Percentiles rank a stretch among this genome's conserved stretches.
phyloP scores from a whole-genome alignment of 768 basidiomycete species.

The Boletus bicolor region DNA sequence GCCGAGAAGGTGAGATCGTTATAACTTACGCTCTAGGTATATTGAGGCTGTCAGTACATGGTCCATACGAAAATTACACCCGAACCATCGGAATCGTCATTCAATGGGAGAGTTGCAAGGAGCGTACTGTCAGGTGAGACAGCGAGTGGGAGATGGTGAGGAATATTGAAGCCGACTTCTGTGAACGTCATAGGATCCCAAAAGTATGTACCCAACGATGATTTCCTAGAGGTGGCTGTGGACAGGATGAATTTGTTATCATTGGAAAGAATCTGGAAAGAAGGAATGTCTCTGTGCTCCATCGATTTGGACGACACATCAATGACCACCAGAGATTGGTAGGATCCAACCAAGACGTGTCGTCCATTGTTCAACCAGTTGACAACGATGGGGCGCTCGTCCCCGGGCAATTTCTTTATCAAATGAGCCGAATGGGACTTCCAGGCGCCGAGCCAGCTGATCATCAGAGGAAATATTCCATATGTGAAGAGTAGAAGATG shows the following conservation, averaged over 20 bases:
- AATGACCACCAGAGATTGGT: background rate
- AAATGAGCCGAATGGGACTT: slow-evolving; percentile 1
- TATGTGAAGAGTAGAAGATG: background rate
- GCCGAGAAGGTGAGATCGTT: background rate
- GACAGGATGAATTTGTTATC: background rate
- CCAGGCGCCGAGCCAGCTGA: background rate
- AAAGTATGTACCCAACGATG: background rate
- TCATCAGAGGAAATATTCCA: background rate
- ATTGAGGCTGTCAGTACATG: background rate
- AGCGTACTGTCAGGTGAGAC: background rate
- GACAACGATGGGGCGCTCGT: background rate
- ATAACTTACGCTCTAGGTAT: background rate
- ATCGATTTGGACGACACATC: background rate
- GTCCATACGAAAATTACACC: background rate
- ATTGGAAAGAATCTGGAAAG: background rate
- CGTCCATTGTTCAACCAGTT: background rate
- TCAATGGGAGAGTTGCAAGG: background rate
- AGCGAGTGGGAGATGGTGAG: background rate
- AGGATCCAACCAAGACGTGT: slow-evolving; percentile 1
- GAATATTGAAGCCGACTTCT: background rate
- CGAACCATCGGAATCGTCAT: background rate
- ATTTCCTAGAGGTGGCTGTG: background rate
- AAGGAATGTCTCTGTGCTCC: background rate
- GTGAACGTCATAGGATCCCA: slow-evolving; percentile 2
- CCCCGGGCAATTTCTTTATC: background rate